Conservation (phyloP, 768 basidiomycete species). For the Boletus rex-veris region DNA sequence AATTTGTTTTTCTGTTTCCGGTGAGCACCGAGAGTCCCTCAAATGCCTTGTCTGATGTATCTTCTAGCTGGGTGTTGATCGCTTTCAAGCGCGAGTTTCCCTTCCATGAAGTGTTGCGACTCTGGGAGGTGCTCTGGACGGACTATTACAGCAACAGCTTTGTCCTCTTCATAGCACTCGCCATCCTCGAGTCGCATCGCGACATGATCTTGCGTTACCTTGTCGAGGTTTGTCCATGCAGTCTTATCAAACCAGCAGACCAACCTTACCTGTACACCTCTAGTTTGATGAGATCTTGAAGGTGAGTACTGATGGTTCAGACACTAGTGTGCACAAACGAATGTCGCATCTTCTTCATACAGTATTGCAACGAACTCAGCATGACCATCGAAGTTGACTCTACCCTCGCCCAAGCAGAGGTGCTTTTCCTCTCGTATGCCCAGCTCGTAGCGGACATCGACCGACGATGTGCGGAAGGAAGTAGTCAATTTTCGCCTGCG, state of each 20-base stretch:
- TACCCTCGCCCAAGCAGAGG: constrained; percentile 94
- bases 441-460: constrained; percentile 89
- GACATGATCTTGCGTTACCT: constrained; percentile 95
- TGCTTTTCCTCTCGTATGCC: constrained; percentile 89
- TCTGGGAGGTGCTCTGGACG: constrained; percentile 96
- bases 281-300: constrained; percentile 59
- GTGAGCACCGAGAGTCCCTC: constrained; percentile 39
- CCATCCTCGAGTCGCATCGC: constrained; percentile 90
- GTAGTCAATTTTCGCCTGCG: constrained; percentile 14
- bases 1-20: constrained; percentile 99
- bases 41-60: not conserved
- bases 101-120: constrained; percentile 81
- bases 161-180: constrained; percentile 91
- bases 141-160: constrained; percentile 87
- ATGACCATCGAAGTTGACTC: constrained; percentile 97
- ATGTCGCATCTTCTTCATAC: constrained; percentile 22
- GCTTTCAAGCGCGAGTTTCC: constrained; percentile 96
- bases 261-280: constrained; percentile 1
- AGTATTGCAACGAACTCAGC: constrained; percentile 91
- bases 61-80: constrained; percentile 79
- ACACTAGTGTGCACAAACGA: not conserved
- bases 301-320: constrained; percentile 12
- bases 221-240: constrained; percentile 65
- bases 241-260: not conserved
- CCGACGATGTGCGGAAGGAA: constrained; percentile 63